These are phyloP conservation scores for Coemansia interrupta DNA, from an alignment of 192 early-diverging fungal genomes.

Conservation along the genomic window DNA sequence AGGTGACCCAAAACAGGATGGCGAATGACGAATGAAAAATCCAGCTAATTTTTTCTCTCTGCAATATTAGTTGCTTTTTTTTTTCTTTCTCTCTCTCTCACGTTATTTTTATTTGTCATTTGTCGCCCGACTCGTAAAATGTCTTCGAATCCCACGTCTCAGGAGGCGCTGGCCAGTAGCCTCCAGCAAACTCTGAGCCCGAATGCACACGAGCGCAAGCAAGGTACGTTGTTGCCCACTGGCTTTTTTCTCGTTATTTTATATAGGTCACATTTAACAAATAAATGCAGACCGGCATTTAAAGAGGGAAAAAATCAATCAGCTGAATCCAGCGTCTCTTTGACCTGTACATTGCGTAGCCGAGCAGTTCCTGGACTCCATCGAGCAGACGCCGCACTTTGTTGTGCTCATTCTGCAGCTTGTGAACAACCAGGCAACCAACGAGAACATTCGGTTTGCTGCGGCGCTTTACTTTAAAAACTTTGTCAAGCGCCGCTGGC, in stretches of 20 bases:
- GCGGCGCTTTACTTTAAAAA: conserved; percentile 95
- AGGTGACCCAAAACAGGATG: neutral
- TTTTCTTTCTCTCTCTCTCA: conserved; percentile 3
- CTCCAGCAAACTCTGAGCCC: conserved; percentile 51
- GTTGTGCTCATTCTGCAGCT: conserved; percentile 70
- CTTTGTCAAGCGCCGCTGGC: conserved; percentile 87
- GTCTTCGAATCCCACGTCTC: conserved; percentile 13
- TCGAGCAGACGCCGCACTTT: conserved; percentile 65
- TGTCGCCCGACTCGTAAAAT: conserved; percentile 8
- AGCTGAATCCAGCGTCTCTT: neutral
- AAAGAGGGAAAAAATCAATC: neutral
- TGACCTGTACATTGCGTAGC: conserved; percentile 39
- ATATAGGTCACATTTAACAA: neutral
- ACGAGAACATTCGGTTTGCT: conserved; percentile 68
- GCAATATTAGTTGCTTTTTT: conserved; percentile 5
- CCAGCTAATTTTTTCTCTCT: neutral
- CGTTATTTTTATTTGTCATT: conserved; percentile 6
- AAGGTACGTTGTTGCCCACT: conserved; percentile 19
- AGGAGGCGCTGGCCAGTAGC: conserved; percentile 35
- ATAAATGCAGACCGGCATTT: neutral
- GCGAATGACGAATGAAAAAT: neutral
- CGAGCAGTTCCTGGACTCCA: conserved; percentile 53
- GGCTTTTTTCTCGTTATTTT: neutral
- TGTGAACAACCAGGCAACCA: conserved; percentile 59
- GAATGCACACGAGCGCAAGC: conserved; percentile 47